Conservation (phyloP, 2,329 filamentous ascomycete genomes). For the Penicillium sp. region DNA sequence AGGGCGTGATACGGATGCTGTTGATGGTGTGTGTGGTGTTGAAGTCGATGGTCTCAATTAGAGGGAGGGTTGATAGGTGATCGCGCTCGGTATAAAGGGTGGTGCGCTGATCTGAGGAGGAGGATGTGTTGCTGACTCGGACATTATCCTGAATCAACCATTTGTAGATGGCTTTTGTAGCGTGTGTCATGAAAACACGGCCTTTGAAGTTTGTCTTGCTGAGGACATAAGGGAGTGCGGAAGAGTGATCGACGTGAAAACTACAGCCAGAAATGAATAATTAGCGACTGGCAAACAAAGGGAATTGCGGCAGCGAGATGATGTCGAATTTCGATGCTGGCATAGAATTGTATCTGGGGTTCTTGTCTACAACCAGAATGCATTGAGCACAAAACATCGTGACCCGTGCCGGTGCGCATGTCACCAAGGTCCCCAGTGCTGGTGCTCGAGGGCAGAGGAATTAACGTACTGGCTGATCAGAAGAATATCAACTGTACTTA, state of each 20-base stretch:
- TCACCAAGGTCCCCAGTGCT: background rate
- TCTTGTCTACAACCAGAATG: background rate
- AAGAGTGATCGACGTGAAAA: slow-evolving; percentile 99
- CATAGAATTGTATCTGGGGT: background rate
- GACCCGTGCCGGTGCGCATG: background rate
- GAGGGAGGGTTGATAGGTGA: slow-evolving; percentile 86
- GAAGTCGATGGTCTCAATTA: slow-evolving; percentile 97
- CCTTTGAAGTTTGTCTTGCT: slow-evolving; percentile 98
- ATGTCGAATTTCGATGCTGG: background rate
- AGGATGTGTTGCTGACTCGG: slow-evolving; percentile 72
- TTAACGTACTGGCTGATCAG: slow-evolving; percentile 96
- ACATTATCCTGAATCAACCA: slow-evolving; percentile 98
- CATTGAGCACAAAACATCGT: background rate
- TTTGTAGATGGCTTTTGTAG: slow-evolving; percentile 99
- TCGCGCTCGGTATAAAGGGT: slow-evolving; percentile 92
- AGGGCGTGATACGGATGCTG: slow-evolving; percentile 93
- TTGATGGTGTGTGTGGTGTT: slow-evolving; percentile 97
- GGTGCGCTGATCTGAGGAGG: slow-evolving; percentile 62
- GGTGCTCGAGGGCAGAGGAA: background rate
- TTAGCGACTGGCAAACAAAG: slow-evolving; percentile 25
- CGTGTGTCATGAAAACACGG: slow-evolving; percentile 98
- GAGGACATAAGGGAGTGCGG: slow-evolving; percentile 94
- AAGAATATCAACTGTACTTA: slow-evolving; percentile 95
- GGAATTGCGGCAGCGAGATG: background rate
- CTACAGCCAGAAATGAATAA: slow-evolving; percentile 49